Conservation (phyloP, 129 eudicot genomes). For the Helichrysum umbraculigerum region DNA sequence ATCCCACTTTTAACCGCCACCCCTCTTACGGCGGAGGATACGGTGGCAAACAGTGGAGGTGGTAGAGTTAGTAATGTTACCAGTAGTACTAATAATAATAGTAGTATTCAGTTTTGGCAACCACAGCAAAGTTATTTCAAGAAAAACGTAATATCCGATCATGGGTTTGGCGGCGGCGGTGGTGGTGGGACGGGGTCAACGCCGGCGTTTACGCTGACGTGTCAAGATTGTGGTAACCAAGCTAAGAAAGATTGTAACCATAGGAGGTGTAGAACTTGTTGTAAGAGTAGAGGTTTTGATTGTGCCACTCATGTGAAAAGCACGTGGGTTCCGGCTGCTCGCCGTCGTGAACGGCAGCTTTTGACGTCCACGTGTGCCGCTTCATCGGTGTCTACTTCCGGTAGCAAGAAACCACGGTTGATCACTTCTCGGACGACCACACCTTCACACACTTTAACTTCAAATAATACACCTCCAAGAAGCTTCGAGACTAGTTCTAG, state of each 20-base stretch:
- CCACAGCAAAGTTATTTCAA: conserved; percentile 34
- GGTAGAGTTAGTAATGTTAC: background rate
- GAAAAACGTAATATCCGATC: conserved; percentile 42
- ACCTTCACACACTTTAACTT: conserved; percentile 80
- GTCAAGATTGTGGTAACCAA: conserved; percentile 94
- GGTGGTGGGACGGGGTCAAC: conserved; percentile 41
- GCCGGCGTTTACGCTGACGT: conserved; percentile 53
- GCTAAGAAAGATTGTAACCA: conserved; percentile 88
- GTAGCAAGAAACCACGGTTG: conserved; percentile 68
- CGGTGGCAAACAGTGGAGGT: background rate
- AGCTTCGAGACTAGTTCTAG: conserved; percentile 80
- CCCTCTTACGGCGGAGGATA: conserved; percentile 35
- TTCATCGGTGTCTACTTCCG: conserved; percentile 74
- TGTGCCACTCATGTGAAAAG: conserved; percentile 92
- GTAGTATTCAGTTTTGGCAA: conserved; percentile 56
- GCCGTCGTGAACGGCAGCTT: conserved; percentile 82
- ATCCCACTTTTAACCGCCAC: conserved; percentile 66
- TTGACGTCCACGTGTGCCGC: conserved; percentile 40
- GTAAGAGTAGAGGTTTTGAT: conserved; percentile 81
- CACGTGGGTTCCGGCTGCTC: conserved; percentile 95
- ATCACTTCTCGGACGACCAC: conserved; percentile 68
- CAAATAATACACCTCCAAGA: conserved; percentile 77
- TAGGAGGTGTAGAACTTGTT: conserved; percentile 83
- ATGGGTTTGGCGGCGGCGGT: conserved; percentile 27
- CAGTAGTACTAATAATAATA: background rate